These are phyloP conservation scores for Platanthera zijinensis DNA, from an alignment of 106 monocot genomes.

Conservation along the genomic window DNA sequence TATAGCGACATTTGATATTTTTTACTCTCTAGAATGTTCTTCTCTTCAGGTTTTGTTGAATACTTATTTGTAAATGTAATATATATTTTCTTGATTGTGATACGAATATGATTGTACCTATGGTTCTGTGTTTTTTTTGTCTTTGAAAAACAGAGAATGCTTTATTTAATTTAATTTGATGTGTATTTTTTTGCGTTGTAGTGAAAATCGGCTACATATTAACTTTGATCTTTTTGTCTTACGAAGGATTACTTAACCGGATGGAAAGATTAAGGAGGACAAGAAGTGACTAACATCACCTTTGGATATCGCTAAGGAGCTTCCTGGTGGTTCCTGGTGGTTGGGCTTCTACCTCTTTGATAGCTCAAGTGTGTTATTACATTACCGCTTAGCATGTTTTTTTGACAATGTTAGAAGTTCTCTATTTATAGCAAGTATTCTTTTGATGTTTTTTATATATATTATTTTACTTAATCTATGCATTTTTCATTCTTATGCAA, in stretches of 20 bases:
- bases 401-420: background rate
- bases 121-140: no score
- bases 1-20: background rate
- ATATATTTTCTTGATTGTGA: background rate
- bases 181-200: no score
- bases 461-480: no score
- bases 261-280: conserved; percentile 78
- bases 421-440: background rate
- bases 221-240: background rate
- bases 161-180: no score
- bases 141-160: no score
- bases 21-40: no score
- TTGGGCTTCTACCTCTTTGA: conserved; percentile 63
- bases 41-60: background rate
- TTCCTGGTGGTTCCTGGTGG: conserved; percentile 74
- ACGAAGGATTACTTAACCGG: conserved; percentile 60
- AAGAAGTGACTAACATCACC: conserved; percentile 81
- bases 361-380: conserved; percentile 55
- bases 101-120: background rate
- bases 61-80: conserved; percentile 1
- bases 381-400: background rate
- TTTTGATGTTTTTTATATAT: no score
- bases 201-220: no score
- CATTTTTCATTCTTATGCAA: no score
- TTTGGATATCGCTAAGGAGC: conserved; percentile 74